A percentile compares a stretch with the other conserved stretches of the same genome.
Conservation (phyloP, 2,329 filamentous ascomycete genomes). For the Fusarium fujikuroi region DNA sequence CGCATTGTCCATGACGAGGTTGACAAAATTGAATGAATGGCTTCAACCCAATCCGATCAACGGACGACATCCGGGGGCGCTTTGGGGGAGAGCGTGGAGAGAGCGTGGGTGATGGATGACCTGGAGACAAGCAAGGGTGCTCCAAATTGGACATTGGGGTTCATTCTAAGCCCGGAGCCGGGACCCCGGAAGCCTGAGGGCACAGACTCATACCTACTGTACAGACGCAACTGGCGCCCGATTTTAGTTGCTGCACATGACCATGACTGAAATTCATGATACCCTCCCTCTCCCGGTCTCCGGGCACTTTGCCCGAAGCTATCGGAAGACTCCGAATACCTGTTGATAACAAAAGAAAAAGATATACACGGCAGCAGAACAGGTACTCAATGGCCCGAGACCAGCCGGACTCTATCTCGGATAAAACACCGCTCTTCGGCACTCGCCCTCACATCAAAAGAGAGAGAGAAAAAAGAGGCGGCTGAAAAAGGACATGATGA, state of each 20-base stretch:
- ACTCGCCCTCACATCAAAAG: slow-evolving; percentile 12
- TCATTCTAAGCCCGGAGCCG: slow-evolving; percentile 34
- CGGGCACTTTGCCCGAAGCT: slow-evolving; percentile 25
- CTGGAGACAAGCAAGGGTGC: slow-evolving; percentile 32
- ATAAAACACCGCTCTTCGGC: slow-evolving; percentile 21
- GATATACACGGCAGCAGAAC: background rate
- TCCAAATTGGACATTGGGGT: slow-evolving; percentile 26
- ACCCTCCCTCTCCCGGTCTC: background rate
- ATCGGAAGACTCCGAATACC: slow-evolving; percentile 18
- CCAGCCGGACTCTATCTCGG: slow-evolving; percentile 25
- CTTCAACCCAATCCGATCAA: slow-evolving; percentile 28
- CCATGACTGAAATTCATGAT: slow-evolving; percentile 9
- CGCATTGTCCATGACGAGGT: slow-evolving; percentile 32
- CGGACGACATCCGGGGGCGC: slow-evolving; percentile 13
- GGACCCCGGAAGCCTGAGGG: slow-evolving; percentile 32
- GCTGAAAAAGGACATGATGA: slow-evolving; percentile 17
- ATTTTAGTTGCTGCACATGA: slow-evolving; percentile 13
- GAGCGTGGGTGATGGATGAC: slow-evolving; percentile 16
- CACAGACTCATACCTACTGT: background rate
- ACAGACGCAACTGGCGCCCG: background rate
- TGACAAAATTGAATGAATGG: slow-evolving; percentile 21
- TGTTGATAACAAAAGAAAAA: background rate
- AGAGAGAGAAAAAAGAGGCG: background rate
- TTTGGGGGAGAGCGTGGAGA: slow-evolving; percentile 26
- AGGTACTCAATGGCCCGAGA: slow-evolving; percentile 19